Percentiles rank a stretch among this genome's conserved stretches.
Evolutionary conservation across 2,329 filamentous ascomycete genomes (phyloP).

Genomic region (Penicillium brevicompactum): DNA sequence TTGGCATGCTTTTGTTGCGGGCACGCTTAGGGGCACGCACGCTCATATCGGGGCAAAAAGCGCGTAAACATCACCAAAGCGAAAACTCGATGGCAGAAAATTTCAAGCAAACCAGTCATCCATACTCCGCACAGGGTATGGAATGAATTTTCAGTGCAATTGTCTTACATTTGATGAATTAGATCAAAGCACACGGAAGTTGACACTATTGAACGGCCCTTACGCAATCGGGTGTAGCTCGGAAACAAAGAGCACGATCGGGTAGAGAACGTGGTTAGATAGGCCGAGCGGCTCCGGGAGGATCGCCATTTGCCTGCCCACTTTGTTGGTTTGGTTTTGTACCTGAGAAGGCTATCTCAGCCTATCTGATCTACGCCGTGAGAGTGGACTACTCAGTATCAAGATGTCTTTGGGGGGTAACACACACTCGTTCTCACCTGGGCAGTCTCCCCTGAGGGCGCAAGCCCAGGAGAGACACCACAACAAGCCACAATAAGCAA

Average conservation of each 20-base stretch:
- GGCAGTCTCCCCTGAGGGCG: neutral
- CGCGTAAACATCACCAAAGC: too few relatives aligned
- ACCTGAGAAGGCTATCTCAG: neutral
- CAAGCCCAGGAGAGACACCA: neutral
- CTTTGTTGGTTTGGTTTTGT: neutral
- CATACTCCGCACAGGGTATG: too few relatives aligned
- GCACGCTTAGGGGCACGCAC: too few relatives aligned
- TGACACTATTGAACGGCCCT: neutral
- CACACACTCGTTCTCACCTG: neutral
- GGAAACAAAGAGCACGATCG: neutral
- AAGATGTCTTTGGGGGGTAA: too few relatives aligned
- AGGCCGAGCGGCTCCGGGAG: neutral
- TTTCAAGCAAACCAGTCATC: too few relatives aligned
- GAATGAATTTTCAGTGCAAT: too few relatives aligned
- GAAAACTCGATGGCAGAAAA: too few relatives aligned
- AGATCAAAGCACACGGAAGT: constrained; percentile 3
- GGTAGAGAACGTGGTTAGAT: neutral
- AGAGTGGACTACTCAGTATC: too few relatives aligned
- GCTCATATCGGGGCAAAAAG: too few relatives aligned
- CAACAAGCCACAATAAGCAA: neutral
- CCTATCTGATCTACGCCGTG: too few relatives aligned
- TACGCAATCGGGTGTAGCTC: neutral
- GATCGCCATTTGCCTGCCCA: neutral
- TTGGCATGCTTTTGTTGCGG: too few relatives aligned
- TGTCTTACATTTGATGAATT: neutral